Conservation (phyloP, 495 filamentous ascomycete species). For the Amniculicola lignicola region DNA sequence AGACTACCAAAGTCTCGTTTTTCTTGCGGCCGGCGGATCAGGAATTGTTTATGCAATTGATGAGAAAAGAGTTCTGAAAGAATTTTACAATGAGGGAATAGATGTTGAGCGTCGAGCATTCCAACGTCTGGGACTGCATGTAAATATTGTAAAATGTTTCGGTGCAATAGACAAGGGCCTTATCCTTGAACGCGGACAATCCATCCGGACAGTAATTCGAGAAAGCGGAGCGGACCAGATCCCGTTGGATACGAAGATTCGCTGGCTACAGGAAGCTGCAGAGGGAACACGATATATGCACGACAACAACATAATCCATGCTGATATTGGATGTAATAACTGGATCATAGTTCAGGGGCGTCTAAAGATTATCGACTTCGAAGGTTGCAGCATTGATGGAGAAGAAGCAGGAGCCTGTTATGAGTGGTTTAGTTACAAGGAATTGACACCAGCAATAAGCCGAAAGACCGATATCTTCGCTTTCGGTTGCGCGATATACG, state of each 20-base stretch:
- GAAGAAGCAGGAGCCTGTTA: conserved; percentile 1
- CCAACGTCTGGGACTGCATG: background rate
- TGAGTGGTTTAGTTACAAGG: conserved; percentile 6
- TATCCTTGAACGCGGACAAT: conserved; percentile 5
- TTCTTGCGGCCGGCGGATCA: conserved; percentile 7
- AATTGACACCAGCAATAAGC: background rate
- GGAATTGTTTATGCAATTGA: conserved; percentile 10
- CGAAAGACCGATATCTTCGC: too few relatives aligned
- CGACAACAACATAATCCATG: conserved; percentile 5
- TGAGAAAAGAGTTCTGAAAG: conserved; percentile 9
- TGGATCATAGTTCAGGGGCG: conserved; percentile 1
- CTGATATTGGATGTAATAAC: conserved; percentile 10
- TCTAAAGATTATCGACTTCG: conserved; percentile 15
- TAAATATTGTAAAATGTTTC: conserved; percentile 3
- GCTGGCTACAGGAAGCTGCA: conserved; percentile 6
- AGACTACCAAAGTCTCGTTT: background rate
- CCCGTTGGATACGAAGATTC: conserved; percentile 7
- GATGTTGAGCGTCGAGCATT: conserved; percentile 10
- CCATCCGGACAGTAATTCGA: conserved; percentile 3
- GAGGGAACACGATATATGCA: conserved; percentile 9
- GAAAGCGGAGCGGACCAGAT: conserved; percentile 2
- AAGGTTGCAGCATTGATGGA: conserved; percentile 16
- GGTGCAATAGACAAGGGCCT: background rate
- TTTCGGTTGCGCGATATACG: too few relatives aligned
- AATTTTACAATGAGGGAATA: background rate